A percentile compares a stretch with the other conserved stretches of the same genome.
Conservation (phyloP, 257 asterid genomes). For the Capsicum rhomboideum region DNA sequence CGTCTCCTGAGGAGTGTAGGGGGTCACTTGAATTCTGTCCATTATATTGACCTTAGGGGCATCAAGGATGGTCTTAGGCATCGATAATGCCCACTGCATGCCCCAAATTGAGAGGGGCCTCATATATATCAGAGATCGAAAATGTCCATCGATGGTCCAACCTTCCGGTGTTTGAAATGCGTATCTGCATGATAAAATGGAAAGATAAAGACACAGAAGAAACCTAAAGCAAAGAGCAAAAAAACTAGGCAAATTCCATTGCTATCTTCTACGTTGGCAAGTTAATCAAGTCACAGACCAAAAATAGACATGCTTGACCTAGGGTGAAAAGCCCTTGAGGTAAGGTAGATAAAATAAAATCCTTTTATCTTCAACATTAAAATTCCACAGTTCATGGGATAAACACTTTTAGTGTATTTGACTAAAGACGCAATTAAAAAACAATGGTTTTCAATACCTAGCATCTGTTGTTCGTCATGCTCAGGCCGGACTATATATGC, state of each 20-base stretch:
- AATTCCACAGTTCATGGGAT: background rate
- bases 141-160: conserved; percentile 92
- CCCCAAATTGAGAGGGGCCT: conserved; percentile 97
- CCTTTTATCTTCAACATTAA: background rate
- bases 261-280: background rate
- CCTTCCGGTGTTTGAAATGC: conserved; percentile 93
- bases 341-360: background rate
- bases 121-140: conserved; percentile 90
- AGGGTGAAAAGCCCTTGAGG: background rate
- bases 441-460: background rate
- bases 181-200: conserved; percentile 41
- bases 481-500: background rate
- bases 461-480: background rate
- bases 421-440: background rate
- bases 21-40: conserved; percentile 41
- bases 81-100: conserved; percentile 79
- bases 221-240: background rate
- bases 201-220: background rate
- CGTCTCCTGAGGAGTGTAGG: conserved; percentile 24
- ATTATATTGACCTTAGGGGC: conserved; percentile 43
- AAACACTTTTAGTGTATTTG: background rate
- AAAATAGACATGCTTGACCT: background rate
- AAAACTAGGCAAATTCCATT: background rate
- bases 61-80: conserved; percentile 37
- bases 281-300: background rate